A percentile compares a stretch with the other conserved stretches of the same genome.
These are phyloP conservation scores for Sicyos baderoa DNA, from an alignment of 306 rosid species.

Conservation along the genomic window DNA sequence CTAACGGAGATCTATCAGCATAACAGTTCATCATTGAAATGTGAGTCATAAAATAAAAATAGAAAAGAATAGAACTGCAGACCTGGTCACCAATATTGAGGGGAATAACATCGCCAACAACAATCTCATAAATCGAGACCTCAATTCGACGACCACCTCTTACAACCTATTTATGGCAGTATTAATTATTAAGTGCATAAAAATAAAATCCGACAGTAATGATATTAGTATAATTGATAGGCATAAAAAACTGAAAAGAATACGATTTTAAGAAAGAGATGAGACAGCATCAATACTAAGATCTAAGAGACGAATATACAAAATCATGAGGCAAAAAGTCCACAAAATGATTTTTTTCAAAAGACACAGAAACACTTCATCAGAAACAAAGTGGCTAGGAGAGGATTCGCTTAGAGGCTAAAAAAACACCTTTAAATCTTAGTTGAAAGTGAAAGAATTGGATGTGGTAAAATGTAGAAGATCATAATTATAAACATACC, in stretches of 20 bases:
- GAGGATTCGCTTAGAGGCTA: neutral
- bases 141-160: constrained; percentile 85
- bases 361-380: neutral
- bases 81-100: constrained; percentile 91
- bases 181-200: neutral
- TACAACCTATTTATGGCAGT: constrained; percentile 47
- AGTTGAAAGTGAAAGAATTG: too few species aligned
- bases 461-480: too few species aligned
- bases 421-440: neutral
- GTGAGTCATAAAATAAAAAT: constrained; percentile 15
- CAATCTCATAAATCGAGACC: constrained; percentile 79
- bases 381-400: neutral
- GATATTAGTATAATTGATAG: neutral
- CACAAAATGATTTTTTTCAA: too few species aligned
- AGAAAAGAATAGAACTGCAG: constrained; percentile 11
- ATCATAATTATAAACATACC: constrained; percentile 33
- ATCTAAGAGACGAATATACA: neutral
- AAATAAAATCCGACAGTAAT: neutral
- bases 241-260: neutral
- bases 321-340: neutral
- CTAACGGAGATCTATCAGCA: constrained; percentile 31
- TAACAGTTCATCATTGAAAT: constrained; percentile 18
- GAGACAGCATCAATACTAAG: neutral
- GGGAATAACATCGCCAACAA: constrained; percentile 86
- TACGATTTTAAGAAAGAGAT: neutral